These are phyloP conservation scores for Adansonia madagascariensis DNA, from an alignment of 441 rosid genomes.

Conservation along the genomic window DNA sequence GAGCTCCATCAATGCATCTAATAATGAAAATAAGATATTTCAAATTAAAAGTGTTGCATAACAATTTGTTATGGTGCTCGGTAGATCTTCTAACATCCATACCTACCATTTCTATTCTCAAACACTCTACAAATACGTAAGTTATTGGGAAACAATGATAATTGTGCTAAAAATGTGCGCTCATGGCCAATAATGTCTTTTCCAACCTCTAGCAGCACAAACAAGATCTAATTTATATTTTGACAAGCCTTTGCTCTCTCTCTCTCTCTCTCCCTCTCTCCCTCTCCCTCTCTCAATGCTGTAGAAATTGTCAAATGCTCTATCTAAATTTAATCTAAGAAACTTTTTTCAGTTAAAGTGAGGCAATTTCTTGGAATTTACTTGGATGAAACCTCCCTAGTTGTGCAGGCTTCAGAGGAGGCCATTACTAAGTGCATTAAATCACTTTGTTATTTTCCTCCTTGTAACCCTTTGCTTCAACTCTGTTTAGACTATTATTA, in stretches of 20 bases:
- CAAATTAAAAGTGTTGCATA: neutral
- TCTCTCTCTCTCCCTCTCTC: too few species aligned
- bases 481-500: constrained; percentile 1
- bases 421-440: neutral
- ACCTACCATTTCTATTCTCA: constrained; percentile 1
- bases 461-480: neutral
- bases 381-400: neutral
- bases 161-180: too few species aligned
- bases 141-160: too few species aligned
- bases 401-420: neutral
- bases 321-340: neutral
- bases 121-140: too few species aligned
- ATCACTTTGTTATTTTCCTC: neutral
- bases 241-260: too few species aligned
- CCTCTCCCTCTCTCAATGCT: neutral
- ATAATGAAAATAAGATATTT: neutral
- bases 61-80: neutral
- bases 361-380: neutral
- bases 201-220: too few species aligned
- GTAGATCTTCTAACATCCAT: neutral
- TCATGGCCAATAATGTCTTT: too few species aligned
- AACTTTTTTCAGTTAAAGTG: neutral
- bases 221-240: neutral
- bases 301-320: neutral
- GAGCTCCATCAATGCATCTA: neutral